Evolutionary conservation across 164 flowering plant species (phyloP).

Genomic region (Umbilicus rupestris): DNA sequence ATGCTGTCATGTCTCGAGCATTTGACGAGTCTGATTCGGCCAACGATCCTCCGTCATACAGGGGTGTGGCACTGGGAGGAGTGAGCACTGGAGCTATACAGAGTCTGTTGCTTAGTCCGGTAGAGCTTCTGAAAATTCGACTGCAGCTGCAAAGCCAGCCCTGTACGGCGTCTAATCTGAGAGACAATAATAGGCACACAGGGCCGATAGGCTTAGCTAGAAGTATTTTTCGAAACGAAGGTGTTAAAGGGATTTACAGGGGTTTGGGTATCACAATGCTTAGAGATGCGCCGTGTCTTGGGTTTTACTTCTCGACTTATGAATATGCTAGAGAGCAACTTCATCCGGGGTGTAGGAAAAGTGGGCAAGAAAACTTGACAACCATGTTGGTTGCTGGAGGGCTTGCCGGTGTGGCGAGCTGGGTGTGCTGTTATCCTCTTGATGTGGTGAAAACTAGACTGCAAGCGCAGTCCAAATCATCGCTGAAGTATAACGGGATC

Average conservation of each 20-base stretch:
- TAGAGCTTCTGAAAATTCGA: slow-evolving; percentile 73
- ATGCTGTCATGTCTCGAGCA: slow-evolving; percentile 62
- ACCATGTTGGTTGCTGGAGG: slow-evolving; percentile 86
- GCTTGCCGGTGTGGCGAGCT: slow-evolving; percentile 80
- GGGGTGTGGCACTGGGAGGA: slow-evolving; percentile 65
- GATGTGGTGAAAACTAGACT: slow-evolving; percentile 79
- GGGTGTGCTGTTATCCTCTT: slow-evolving; percentile 73
- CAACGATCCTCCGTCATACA: slow-evolving; percentile 71
- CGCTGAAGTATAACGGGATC: slow-evolving; percentile 48
- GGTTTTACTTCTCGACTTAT: slow-evolving; percentile 77
- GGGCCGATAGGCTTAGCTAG: slow-evolving; percentile 49
- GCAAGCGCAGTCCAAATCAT: slow-evolving; percentile 44
- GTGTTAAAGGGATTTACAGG: slow-evolving; percentile 54
- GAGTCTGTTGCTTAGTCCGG: slow-evolving; percentile 63
- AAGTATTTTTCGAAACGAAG: slow-evolving; percentile 45
- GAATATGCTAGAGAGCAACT: slow-evolving; percentile 66
- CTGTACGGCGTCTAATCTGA: background rate
- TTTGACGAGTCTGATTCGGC: slow-evolving; percentile 24
- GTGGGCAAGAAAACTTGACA: slow-evolving; percentile 46
- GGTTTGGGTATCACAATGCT: slow-evolving; percentile 63
- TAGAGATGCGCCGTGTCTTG: slow-evolving; percentile 71
- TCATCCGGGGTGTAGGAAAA: slow-evolving; percentile 74
- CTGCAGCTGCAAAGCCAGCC: slow-evolving; percentile 44
- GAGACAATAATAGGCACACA: background rate
- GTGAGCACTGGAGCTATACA: slow-evolving; percentile 76